Evolutionary conservation across 257 asterid species (phyloP), one percentile per base, ranked within the genome.

Genomic region (Lantana camara): DNA sequence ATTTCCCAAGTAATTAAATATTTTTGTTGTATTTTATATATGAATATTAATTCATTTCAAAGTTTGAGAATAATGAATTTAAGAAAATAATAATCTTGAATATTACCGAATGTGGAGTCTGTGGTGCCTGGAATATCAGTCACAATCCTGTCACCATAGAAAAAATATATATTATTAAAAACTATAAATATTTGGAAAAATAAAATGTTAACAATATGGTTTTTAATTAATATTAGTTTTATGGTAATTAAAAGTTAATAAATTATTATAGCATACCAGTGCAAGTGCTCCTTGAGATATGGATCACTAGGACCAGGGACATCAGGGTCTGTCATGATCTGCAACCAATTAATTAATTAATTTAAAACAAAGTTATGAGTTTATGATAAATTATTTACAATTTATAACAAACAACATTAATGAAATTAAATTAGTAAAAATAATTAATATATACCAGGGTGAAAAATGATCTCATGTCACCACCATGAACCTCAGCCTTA

Each of bases 81-180:
- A 7, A 9, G 16, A 56, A 41, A 16, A 21, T 13, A 12, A 46
- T 16, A 3, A 10, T 54, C 1, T 29, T 24, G 12, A 68, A 32
- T 88, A n/a, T n/a, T n/a, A 91, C 98, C 98, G 55, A 92, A 92
- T 54, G 98, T 78, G 68, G 95, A 61, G 66, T 87, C 89, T 14
- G 98, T 92, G 9, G 96, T 86, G 63, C 98, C 98, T 7, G 98
- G 98, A 60, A 92, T 92, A 64, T 92, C 95, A 47, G 97, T 82
- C 41, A 92, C 86, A 1, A 92, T 80, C 98, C 98, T 92, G 96
- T 49, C 14, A 41, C 3, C n/a, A n/a, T n/a, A n/a, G n/a, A n/a
- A n/a, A n/a, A n/a, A n/a, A n/a, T n/a, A n/a, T n/a, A n/a, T n/a
- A n/a, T n/a, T n/a, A n/a, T n/a, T n/a, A n/a, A n/a, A n/a, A 27